phyloP scores from a whole-genome alignment of 768 basidiomycete genomes.

The Rhodotorula kratochvilovae region DNA sequence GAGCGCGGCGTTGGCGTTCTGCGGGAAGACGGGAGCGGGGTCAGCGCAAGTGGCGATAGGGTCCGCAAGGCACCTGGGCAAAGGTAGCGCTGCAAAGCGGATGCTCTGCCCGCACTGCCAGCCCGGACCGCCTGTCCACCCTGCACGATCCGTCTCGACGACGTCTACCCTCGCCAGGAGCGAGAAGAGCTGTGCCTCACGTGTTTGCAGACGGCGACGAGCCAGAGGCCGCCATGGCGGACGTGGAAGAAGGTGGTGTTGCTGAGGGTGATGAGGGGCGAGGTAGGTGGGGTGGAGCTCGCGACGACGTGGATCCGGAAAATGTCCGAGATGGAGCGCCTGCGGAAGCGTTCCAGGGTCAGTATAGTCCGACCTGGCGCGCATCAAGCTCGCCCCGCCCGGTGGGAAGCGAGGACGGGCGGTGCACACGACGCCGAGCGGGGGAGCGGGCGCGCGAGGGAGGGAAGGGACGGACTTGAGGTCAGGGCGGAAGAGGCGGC shows the following conservation, averaged over 20 bases:
- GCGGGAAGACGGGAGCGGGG: not conserved
- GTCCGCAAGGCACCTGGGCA: no score
- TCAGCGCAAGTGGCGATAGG: not conserved
- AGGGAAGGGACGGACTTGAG: constrained; percentile 66
- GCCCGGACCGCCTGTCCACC: no score
- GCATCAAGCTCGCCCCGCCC: no score
- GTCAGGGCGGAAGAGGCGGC: constrained; percentile 89
- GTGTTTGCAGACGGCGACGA: constrained; percentile 51
- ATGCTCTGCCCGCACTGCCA: no score
- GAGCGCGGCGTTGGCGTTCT: constrained; percentile 91
- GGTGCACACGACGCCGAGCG: not conserved
- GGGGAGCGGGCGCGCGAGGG: not conserved
- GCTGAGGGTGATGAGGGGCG: constrained; percentile 93
- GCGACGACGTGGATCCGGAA: constrained; percentile 99
- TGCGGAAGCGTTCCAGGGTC: not conserved
- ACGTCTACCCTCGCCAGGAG: no score
- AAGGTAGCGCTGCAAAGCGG: no score
- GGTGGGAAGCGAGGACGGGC: not conserved
- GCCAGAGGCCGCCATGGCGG: constrained; percentile 86
- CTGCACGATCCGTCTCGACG: no score
- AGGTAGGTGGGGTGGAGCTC: constrained; percentile 67
- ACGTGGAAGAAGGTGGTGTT: constrained; percentile 99
- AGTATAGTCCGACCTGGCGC: not conserved
- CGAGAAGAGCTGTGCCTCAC: constrained; percentile 8
- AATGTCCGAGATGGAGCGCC: constrained; percentile 49